Percentiles rank a stretch among this genome's conserved stretches.
Evolutionary conservation across 495 filamentous ascomycete genomes (phyloP).

Genomic region (Entonaema liquescens): DNA sequence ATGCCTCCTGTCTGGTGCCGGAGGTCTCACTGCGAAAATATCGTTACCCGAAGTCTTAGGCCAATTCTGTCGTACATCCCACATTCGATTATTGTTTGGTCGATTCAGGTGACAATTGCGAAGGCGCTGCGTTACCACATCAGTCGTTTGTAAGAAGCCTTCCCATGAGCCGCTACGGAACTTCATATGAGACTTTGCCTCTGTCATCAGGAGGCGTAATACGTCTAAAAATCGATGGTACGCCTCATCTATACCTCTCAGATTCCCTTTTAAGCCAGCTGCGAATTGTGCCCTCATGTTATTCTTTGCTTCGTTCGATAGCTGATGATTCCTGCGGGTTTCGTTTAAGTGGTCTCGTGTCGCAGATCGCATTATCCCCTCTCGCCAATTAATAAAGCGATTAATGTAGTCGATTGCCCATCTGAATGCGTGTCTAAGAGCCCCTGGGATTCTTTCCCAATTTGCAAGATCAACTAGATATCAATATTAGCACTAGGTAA

Average conservation of each 20-base stretch:
- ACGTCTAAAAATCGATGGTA: neutral
- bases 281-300: neutral
- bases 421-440: neutral
- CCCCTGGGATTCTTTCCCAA: neutral
- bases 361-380: neutral
- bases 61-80: neutral
- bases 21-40: neutral
- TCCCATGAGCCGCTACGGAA: neutral
- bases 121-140: neutral
- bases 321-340: neutral
- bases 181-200: neutral
- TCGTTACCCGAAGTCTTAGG: neutral
- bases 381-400: slow-evolving; percentile 14
- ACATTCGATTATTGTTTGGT: neutral
- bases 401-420: slow-evolving; percentile 19
- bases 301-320: neutral
- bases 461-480: neutral
- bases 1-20: neutral
- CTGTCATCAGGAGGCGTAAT: slow-evolving; percentile 5
- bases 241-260: neutral
- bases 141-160: neutral
- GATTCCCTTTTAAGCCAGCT: neutral
- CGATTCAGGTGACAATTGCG: neutral
- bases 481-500: neutral
- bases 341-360: neutral